Base-by-base conservation (phyloP, 768 basidiomycete species). In the Grammothele lineata region DNA sequence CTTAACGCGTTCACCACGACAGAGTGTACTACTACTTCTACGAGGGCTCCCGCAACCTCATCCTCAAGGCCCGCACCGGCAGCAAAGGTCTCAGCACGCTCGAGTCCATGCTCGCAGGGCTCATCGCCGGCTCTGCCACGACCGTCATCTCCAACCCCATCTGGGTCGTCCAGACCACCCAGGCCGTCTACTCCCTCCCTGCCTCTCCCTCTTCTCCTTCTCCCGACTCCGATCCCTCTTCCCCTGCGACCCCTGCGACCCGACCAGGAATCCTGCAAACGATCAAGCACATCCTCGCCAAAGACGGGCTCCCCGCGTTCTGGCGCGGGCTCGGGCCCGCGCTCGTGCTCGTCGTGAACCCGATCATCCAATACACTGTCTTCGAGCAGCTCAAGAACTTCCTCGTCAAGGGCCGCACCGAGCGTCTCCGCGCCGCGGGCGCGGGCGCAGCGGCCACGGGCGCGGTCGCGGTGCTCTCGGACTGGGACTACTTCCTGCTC, bases 1-100 rank as follows among this genome's bases (percentile, higher is more conserved):
- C n/a, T 35, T 21, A 17, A 3, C 37, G 1, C 8, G 22, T 7
- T 32, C 9, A 40, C 24, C 39, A 44, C 18, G 24, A 7, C 55
- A 92, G 92, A 2, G 85, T 91, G 5, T 97, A 96, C 62, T 97
- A 97, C 68, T 92, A 88, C 66, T 93, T 88, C 71, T 92, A 90
- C 60, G 88, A 90, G 62, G 77, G 82, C 34, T 79, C 81, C 14
- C 72, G 81, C 37, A 78, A 72, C 19, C 63, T 69, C 25, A 70
- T 88, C 27, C 66, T 87, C 49, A 51, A 51, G 18, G 76, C 71
- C 37, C 73, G 80, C 47, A 53, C 57, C 43, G 80, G 79, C 19
- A 71, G 73, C 48, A 89, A 90, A 63, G 85, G 81, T 0, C 73
- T 97, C 25, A 84, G 71, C 38, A 91, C 92, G 2, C 57, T 79